Percentiles rank a stretch among this genome's conserved stretches.
phyloP scores from a whole-genome alignment of 768 basidiomycete species.

The Panaeolus cyanescens region DNA sequence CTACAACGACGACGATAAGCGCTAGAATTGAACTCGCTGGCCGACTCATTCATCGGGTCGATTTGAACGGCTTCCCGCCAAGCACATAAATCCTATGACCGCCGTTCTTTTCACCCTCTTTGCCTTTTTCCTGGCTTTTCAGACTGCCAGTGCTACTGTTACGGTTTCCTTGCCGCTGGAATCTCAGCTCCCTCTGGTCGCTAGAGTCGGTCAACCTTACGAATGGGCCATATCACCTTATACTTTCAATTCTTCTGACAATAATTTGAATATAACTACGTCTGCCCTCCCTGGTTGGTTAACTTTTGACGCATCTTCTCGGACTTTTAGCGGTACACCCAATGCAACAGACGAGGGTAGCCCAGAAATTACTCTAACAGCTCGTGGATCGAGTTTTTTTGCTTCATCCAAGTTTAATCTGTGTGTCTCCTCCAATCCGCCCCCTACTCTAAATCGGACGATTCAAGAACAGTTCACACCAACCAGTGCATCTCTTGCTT shows the following conservation, averaged over 20 bases:
- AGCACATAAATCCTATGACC: conserved; percentile 61
- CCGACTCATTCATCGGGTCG: conserved; percentile 47
- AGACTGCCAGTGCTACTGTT: conserved; percentile 42
- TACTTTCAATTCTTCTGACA: conserved; percentile 62
- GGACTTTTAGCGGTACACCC: conserved; percentile 74
- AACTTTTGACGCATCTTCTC: conserved; percentile 59
- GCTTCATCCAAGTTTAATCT: conserved; percentile 57
- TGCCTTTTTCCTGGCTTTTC: conserved; percentile 35
- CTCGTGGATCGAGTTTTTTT: conserved; percentile 51
- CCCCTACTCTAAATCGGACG: conserved; percentile 56
- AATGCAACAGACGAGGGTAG: conserved; percentile 61
- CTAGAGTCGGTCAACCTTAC: conserved; percentile 64
- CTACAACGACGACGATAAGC: conserved; percentile 9
- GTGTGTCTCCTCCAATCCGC: conserved; percentile 53
- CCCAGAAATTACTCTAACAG: conserved; percentile 62
- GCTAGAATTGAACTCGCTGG: conserved; percentile 54
- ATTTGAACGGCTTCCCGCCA: conserved; percentile 43
- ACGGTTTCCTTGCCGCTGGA: conserved; percentile 61
- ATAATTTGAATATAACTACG: conserved; percentile 49
- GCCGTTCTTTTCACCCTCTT: conserved; percentile 58
- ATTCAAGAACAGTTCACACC: conserved; percentile 61
- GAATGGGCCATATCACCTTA: conserved; percentile 66
- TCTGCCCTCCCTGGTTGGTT: conserved; percentile 76
- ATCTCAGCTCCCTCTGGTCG: conserved; percentile 78
- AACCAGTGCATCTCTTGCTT: conserved; percentile 68